phyloP scores from a whole-genome alignment of 2,329 filamentous ascomycete species.

The Fonsecaea pedrosoi region DNA sequence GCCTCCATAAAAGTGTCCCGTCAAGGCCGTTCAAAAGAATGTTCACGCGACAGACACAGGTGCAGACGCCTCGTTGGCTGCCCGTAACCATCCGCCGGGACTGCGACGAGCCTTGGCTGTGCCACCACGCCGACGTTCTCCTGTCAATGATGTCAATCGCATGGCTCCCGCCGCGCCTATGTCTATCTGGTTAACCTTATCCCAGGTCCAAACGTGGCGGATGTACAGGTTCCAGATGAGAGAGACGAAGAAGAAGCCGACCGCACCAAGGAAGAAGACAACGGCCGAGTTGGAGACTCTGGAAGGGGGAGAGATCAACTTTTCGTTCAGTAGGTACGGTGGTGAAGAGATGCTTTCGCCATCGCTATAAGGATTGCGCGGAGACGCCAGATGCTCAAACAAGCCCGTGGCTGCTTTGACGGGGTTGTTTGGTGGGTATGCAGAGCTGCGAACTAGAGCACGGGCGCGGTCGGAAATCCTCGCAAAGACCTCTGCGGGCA shows the following conservation, averaged over 20 bases:
- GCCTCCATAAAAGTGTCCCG: no score
- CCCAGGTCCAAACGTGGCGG: constrained; percentile 18
- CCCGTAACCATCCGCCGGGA: background rate
- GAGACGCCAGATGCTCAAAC: background rate
- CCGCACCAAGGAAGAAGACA: constrained; percentile 20
- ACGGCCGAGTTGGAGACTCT: constrained; percentile 10
- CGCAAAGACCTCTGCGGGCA: background rate
- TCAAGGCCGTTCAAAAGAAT: background rate
- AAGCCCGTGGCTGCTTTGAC: background rate
- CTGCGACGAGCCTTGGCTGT: background rate
- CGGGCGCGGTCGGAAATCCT: background rate
- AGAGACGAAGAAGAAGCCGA: constrained; percentile 24
- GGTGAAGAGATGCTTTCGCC: background rate
- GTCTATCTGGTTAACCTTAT: constrained; percentile 17
- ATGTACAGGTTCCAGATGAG: constrained; percentile 26
- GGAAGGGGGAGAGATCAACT: background rate
- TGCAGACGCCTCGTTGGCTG: background rate
- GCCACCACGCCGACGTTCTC: background rate
- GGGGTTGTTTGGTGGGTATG: background rate
- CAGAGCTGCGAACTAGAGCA: background rate
- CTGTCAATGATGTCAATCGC: background rate
- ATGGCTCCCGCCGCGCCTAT: constrained; percentile 1
- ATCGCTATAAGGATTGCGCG: background rate
- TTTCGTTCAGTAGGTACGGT: background rate
- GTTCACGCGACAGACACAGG: background rate